These are phyloP conservation scores for Syncephalastrum racemosum DNA, from an alignment of 371 early-diverging fungal species.

Conservation along the genomic window DNA sequence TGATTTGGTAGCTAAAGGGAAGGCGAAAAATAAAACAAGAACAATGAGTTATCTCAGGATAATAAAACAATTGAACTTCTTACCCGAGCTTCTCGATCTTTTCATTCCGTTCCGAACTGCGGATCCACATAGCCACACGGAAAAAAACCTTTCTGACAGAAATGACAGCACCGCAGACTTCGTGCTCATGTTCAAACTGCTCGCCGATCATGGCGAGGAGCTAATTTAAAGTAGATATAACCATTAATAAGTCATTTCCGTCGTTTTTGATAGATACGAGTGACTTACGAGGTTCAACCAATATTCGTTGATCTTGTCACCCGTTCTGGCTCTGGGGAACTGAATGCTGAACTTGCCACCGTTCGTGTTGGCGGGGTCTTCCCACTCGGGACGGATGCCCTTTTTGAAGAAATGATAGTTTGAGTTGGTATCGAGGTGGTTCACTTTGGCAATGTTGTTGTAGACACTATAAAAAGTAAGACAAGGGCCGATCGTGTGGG, in stretches of 20 bases:
- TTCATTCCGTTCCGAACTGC: constrained; percentile 68
- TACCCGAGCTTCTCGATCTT: constrained; percentile 69
- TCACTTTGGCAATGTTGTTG: constrained; percentile 86
- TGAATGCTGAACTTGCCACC: constrained; percentile 97
- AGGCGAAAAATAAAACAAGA: not conserved
- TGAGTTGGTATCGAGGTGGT: constrained; percentile 75
- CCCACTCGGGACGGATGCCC: constrained; percentile 99
- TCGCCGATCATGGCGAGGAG: constrained; percentile 93
- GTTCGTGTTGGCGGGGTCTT: constrained; percentile 92
- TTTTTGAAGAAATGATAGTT: constrained; percentile 98
- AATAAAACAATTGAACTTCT: not conserved
- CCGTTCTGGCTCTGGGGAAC: constrained; percentile 72
- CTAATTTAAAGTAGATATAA: constrained; percentile 22
- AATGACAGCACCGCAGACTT: constrained; percentile 91
- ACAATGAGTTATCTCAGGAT: not conserved
- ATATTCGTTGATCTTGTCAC: constrained; percentile 73
- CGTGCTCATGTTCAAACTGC: constrained; percentile 71
- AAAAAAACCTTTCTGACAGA: constrained; percentile 80
- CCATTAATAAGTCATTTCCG: not conserved
- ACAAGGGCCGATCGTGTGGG: constrained; percentile 1
- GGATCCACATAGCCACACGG: constrained; percentile 91
- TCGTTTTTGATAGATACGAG: not conserved
- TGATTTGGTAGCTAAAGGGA: constrained; percentile 51
- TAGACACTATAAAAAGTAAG: constrained; percentile 58
- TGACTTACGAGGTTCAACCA: constrained; percentile 82